Evolutionary conservation across 1,139 yeast species (phyloP).

Genomic region (Debaryomycetaceae sp.): DNA sequence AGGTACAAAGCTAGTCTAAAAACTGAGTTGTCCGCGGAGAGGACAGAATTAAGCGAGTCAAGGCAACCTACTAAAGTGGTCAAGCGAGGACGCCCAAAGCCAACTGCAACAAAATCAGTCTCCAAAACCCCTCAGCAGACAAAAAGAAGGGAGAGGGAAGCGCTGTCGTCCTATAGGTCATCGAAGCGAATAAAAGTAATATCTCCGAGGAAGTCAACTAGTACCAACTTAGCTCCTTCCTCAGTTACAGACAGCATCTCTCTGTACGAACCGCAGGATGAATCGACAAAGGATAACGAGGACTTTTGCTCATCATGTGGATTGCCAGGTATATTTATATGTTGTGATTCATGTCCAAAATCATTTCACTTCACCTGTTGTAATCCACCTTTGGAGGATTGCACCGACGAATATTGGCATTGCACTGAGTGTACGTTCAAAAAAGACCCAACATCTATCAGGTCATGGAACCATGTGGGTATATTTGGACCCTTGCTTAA

Average conservation of each 20-base stretch:
- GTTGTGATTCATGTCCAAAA: constrained; percentile 91
- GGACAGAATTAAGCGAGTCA: constrained; percentile 31
- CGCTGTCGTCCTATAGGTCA: constrained; percentile 13
- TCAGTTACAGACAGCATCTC: constrained; percentile 7
- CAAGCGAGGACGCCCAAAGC: constrained; percentile 6
- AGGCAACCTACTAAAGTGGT: constrained; percentile 18
- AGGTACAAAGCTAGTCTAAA: constrained; percentile 24
- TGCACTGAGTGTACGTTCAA: constrained; percentile 67
- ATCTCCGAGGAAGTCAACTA: constrained; percentile 36
- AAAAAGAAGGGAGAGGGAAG: constrained; percentile 7
- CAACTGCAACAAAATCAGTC: constrained; percentile 12
- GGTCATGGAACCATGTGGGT: constrained; percentile 45
- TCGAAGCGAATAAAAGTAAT: constrained; percentile 38
- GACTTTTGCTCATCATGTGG: constrained; percentile 90
- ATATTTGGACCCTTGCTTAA: constrained; percentile 64
- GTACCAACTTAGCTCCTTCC: constrained; percentile 28
- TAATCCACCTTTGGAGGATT: constrained; percentile 79
- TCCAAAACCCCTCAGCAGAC: constrained; percentile 11
- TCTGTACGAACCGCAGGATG: constrained; percentile 14
- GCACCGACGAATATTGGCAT: constrained; percentile 90
- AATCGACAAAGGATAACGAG: constrained; percentile 55
- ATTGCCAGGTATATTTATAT: constrained; percentile 80
- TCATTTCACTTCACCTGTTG: constrained; percentile 91
- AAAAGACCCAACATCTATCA: constrained; percentile 21
- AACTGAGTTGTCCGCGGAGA: constrained; percentile 30